Evolutionary conservation across 169 alveolate genomes (phyloP).

Genomic region (Toxoplasma gondii): DNA sequence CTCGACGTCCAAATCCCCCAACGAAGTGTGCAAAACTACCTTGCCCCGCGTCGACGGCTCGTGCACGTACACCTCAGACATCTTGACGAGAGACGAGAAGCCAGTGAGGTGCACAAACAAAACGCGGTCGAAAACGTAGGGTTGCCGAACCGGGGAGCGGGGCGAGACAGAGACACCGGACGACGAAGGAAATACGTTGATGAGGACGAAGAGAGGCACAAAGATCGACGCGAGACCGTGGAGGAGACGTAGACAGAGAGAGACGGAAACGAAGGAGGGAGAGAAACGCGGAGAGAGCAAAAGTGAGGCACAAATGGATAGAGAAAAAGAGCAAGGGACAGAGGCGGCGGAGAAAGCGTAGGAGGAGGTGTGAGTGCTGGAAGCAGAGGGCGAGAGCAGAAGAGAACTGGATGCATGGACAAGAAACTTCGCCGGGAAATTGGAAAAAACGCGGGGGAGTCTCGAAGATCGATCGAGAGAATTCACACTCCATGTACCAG

Average conservation of each 20-base stretch:
- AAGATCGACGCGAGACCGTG: no score
- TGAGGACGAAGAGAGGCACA: background rate
- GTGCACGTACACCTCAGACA: conserved; percentile 77
- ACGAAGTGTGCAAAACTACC: conserved; percentile 85
- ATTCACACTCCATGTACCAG: no score
- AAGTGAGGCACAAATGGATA: background rate
- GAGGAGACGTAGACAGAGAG: no score
- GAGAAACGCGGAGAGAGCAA: background rate
- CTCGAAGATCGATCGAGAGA: no score
- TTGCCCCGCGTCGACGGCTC: conserved; percentile 91
- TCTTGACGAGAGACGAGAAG: conserved; percentile 34
- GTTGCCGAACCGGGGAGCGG: background rate
- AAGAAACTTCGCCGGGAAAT: no score
- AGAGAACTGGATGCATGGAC: no score
- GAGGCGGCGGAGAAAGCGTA: no score
- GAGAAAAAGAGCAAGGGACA: background rate
- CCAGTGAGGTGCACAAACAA: background rate
- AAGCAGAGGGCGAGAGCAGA: no score
- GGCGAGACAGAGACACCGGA: background rate
- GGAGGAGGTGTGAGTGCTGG: no score
- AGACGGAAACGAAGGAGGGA: no score
- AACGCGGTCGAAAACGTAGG: background rate
- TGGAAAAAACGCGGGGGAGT: no score
- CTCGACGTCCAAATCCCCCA: conserved; percentile 89
- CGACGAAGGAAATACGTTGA: background rate